Evolutionary conservation across 108 stramenopile genomes (phyloP), one percentile per base, ranked within the genome.

Genomic region (Asterionellopsis glacialis): DNA sequence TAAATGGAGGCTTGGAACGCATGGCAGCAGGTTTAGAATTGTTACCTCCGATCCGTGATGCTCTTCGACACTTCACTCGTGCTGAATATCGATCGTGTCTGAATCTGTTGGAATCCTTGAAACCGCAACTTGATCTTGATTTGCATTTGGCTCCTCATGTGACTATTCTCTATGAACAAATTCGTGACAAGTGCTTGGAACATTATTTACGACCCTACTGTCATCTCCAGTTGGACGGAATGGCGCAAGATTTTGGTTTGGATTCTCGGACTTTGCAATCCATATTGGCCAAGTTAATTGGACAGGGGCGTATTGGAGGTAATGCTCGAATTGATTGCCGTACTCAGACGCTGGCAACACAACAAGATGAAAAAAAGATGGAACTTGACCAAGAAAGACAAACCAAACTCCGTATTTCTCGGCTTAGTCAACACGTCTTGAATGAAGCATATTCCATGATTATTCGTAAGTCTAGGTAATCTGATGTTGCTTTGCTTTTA

Each of bases 131-230:
- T 44, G 72, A 82, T 22, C 79, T 75, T 12, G 56, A 63, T 41
- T 41, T 85, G 73, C 72, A 66, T 3, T 57, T 81, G 25, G 77
- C 68, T 23, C 40, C 65, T 9, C 75, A 78, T 44, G 74, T 79
- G 45, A 48, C 58, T 0, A 45, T 25, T 0, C 57, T 93, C 22
- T 40, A 73, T 10, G 59, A 76, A 44, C 61, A 51, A 48, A 75
- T 93, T 18, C 72, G 80, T 27, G 81, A 87, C 53, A 66, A 65
- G 23, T 85, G 83, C 63, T 60, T 93, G 14, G 68, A 73, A 55
- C 82, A 87, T 59, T 93, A 89, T 50, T 75, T 83, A 39, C 61
- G 50, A 50, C 86, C 91, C 1, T 90, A 86, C 53, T 72, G 73
- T 24, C 65, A 75, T 1, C 77, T 85, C 3, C 67, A 68, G n/a